Percentiles rank a stretch among this genome's conserved stretches.
phyloP scores from a whole-genome alignment of 352 stramenopile species.

The Phytophthora palmivora region DNA sequence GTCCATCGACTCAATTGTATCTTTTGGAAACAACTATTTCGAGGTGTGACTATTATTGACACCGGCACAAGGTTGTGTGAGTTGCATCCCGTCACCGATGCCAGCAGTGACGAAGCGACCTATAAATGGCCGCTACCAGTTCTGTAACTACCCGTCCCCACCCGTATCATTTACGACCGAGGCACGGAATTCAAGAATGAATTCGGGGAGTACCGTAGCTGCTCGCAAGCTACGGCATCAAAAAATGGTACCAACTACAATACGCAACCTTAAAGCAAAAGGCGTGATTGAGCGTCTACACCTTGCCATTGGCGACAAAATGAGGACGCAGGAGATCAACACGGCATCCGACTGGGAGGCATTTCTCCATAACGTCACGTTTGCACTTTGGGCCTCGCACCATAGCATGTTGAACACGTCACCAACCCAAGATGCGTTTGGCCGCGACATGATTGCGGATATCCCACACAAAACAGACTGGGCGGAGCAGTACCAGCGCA shows the following conservation, averaged over 20 bases:
- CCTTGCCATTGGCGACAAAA: conserved; percentile 7
- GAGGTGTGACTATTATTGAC: no score
- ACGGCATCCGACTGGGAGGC: not conserved
- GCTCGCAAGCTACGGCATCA: conserved; percentile 7
- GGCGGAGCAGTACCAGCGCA: no score
- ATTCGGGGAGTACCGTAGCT: no score
- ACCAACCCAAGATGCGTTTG: not conserved
- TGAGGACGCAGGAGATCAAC: conserved; percentile 1
- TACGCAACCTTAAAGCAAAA: conserved; percentile 6
- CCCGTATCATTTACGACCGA: no score
- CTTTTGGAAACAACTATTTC: no score
- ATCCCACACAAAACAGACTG: not conserved
- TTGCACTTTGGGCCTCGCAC: not conserved
- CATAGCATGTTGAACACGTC: conserved; percentile 8
- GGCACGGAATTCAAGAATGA: no score
- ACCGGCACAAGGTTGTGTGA: no score
- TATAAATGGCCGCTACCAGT: no score
- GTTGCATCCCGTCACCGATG: no score
- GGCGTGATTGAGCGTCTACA: conserved; percentile 5
- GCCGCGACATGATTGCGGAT: conserved; percentile 6
- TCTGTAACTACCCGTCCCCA: no score
- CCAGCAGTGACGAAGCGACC: no score
- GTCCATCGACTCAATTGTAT: no score
- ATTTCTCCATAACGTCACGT: conserved; percentile 3
- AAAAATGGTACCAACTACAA: not conserved